Evolutionary conservation across 1,284 basidiomycete genomes (phyloP).

Genomic region (Leccinum holopus): DNA sequence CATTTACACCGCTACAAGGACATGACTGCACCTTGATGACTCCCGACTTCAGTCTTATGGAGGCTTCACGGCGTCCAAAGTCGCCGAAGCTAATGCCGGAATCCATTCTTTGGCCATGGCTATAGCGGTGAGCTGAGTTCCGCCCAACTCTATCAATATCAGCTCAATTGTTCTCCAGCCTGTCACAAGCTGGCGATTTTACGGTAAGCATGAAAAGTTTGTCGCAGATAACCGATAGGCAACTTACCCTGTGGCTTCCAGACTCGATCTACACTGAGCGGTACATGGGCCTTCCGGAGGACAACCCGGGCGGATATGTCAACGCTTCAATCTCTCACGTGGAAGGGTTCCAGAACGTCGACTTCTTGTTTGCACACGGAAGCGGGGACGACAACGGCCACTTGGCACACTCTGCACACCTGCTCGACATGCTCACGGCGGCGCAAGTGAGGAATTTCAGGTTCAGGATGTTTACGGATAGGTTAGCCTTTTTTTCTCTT

Average conservation of each 20-base stretch:
- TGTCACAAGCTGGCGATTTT: conserved; percentile 83
- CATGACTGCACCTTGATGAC: conserved; percentile 7
- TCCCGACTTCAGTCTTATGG: conserved; percentile 72
- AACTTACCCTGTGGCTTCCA: conserved; percentile 31
- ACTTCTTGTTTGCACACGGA: conserved; percentile 89
- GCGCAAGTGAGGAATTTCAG: conserved; percentile 75
- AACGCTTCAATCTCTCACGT: conserved; percentile 85
- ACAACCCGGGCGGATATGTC: conserved; percentile 82
- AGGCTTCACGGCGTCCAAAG: conserved; percentile 90
- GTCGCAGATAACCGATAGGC: background rate
- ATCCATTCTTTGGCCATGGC: conserved; percentile 88
- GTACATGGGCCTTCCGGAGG: conserved; percentile 87
- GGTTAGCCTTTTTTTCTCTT: conserved; percentile 44
- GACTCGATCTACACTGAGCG: conserved; percentile 93
- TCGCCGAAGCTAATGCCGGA: conserved; percentile 82
- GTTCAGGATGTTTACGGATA: conserved; percentile 97
- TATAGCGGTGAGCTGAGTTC: conserved; percentile 65
- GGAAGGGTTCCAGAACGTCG: conserved; percentile 74
- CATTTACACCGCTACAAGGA: background rate
- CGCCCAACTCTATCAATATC: background rate
- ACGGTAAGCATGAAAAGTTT: conserved; percentile 53
- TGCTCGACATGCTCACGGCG: conserved; percentile 89
- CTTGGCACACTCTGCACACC: conserved; percentile 84
- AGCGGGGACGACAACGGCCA: conserved; percentile 96
- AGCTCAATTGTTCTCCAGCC: conserved; percentile 47